Conservation (phyloP, 768 basidiomycete species). For the Suillus occidentalis region DNA sequence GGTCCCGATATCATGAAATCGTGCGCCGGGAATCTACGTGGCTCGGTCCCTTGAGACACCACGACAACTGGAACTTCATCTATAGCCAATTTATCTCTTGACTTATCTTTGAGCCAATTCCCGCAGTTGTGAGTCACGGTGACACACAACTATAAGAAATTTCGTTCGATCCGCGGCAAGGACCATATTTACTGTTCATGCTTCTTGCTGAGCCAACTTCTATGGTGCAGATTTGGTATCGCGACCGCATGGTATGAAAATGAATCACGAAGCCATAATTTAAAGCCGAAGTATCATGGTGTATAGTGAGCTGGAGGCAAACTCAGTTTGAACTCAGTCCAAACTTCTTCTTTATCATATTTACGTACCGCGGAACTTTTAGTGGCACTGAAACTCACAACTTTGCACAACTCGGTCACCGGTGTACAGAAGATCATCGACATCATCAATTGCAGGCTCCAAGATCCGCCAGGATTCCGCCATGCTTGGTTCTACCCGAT, state of each 20-base stretch:
- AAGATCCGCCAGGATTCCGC: background rate
- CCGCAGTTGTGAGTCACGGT: background rate
- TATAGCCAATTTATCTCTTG: background rate
- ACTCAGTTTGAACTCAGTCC: no score
- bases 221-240: background rate
- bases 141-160: background rate
- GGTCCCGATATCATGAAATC: background rate
- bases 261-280: background rate
- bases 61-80: background rate
- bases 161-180: background rate
- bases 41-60: background rate
- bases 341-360: background rate
- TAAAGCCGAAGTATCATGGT: background rate
- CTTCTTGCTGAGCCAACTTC: background rate
- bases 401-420: background rate
- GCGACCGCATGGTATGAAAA: constrained; percentile 1
- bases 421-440: background rate
- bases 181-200: background rate
- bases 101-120: background rate
- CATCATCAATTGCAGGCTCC: background rate
- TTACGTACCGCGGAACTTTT: background rate
- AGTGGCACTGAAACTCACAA: background rate
- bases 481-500: background rate
- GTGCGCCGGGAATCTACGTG: background rate
- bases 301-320: background rate